Percentiles rank a stretch among this genome's conserved stretches.
These are phyloP conservation scores for Lathyrus aphaca DNA, from an alignment of 306 rosid species.

Conservation along the genomic window DNA sequence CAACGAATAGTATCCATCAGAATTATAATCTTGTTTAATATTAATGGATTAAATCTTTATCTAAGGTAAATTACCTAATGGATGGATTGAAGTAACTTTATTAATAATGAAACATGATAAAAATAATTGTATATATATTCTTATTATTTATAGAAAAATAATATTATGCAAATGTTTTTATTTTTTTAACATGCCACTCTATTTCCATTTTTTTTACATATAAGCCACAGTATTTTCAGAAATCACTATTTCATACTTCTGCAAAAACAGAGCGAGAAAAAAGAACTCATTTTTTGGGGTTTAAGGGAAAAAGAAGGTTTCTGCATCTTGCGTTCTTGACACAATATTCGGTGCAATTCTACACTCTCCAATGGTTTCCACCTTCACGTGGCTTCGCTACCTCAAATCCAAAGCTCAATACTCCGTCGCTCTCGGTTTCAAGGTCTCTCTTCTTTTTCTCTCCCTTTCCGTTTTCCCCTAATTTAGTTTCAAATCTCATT, in stretches of 20 bases:
- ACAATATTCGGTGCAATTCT: neutral
- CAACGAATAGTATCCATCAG: too few relatives aligned
- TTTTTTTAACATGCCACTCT: too few relatives aligned
- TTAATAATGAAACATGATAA: too few relatives aligned
- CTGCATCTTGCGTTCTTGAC: conserved; percentile 1
- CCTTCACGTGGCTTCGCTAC: conserved; percentile 64
- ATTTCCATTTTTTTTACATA: too few relatives aligned
- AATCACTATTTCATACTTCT: neutral
- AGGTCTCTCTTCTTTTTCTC: conserved; percentile 50
- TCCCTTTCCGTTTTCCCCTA: neutral
- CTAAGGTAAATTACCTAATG: too few relatives aligned
- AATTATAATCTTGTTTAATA: too few relatives aligned
- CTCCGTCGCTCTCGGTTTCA: conserved; percentile 57
- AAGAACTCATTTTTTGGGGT: conserved; percentile 7
- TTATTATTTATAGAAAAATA: too few relatives aligned
- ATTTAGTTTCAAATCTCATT: neutral
- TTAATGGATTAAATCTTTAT: too few relatives aligned
- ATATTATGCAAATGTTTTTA: too few relatives aligned
- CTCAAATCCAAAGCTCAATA: conserved; percentile 54
- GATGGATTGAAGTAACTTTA: too few relatives aligned
- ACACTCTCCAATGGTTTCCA: conserved; percentile 59
- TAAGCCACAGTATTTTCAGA: neutral
- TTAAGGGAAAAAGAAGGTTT: conserved; percentile 8
- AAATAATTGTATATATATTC: too few relatives aligned
- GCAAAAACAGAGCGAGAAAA: neutral